phyloP scores from a whole-genome alignment of 2,329 filamentous ascomycete species.

The Ceratocystis smalleyi region DNA sequence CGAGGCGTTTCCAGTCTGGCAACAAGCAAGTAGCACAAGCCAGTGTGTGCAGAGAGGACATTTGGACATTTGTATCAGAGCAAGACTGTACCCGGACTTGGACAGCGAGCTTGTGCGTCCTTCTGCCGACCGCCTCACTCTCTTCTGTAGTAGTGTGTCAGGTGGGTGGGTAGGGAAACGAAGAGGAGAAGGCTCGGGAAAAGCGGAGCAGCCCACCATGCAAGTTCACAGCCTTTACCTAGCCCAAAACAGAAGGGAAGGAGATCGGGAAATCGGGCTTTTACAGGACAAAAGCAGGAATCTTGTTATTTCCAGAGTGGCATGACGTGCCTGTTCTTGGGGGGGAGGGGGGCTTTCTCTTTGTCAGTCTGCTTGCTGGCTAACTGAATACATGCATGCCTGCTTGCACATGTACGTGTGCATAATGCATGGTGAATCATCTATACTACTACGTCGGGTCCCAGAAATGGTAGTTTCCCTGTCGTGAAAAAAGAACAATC shows the following conservation, averaged over 20 bases:
- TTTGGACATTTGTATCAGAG: too few relatives aligned
- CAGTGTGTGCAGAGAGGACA: too few relatives aligned
- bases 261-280: background rate
- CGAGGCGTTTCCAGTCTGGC: too few relatives aligned
- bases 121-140: background rate
- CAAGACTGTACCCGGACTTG: too few relatives aligned
- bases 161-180: background rate
- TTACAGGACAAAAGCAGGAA: background rate
- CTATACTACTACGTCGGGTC: background rate
- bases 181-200: background rate
- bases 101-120: background rate
- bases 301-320: background rate
- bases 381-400: background rate
- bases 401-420: background rate
- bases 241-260: background rate
- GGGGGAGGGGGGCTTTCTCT: background rate
- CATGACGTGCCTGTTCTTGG: background rate
- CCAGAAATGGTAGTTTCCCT: background rate
- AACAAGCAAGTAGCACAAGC: too few relatives aligned
- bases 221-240: background rate
- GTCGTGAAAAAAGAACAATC: background rate
- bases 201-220: background rate
- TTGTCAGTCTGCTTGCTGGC: background rate
- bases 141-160: background rate
- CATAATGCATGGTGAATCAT: slow-evolving; percentile 2